Evolutionary conservation across 345 rosid genomes (phyloP).

Genomic region (Boechera retrofracta): DNA sequence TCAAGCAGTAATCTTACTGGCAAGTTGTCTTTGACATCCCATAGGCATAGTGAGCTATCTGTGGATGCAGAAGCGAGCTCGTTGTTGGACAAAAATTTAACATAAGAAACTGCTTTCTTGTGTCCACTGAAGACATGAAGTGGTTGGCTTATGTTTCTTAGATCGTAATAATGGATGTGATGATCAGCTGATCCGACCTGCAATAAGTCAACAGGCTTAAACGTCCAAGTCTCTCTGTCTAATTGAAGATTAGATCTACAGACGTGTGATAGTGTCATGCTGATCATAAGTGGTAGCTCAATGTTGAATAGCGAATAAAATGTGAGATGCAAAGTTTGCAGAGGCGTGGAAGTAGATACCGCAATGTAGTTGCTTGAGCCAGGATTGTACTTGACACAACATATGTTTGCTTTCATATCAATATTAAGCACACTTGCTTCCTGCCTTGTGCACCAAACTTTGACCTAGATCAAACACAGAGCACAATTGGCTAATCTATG

Average conservation of each 20-base stretch:
- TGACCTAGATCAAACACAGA: conserved; percentile 62
- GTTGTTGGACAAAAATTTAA: conserved; percentile 84
- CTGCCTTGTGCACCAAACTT: conserved; percentile 97
- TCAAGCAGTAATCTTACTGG: conserved; percentile 52
- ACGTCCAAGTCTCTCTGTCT: conserved; percentile 1
- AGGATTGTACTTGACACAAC: conserved; percentile 98
- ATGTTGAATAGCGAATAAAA: conserved; percentile 2
- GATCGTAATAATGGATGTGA: conserved; percentile 89
- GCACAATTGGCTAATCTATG: conserved; percentile 2
- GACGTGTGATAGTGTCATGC: conserved; percentile 19
- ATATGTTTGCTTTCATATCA: conserved; percentile 98
- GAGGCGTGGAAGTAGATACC: conserved; percentile 53
- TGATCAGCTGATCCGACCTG: conserved; percentile 99
- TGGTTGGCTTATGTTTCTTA: conserved; percentile 84
- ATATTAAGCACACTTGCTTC: conserved; percentile 95
- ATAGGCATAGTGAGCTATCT: conserved; percentile 87
- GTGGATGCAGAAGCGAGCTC: conserved; percentile 99
- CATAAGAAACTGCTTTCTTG: conserved; percentile 92
- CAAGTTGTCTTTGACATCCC: conserved; percentile 93
- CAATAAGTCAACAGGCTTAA: conserved; percentile 34
- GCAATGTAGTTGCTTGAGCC: conserved; percentile 94
- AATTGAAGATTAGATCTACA: conserved; percentile 5
- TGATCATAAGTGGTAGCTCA: conserved; percentile 25
- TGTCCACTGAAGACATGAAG: conserved; percentile 93
- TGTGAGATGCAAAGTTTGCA: conserved; percentile 23